Conservation (phyloP, 2,329 filamentous ascomycete species). For the Daldinia sp. region DNA sequence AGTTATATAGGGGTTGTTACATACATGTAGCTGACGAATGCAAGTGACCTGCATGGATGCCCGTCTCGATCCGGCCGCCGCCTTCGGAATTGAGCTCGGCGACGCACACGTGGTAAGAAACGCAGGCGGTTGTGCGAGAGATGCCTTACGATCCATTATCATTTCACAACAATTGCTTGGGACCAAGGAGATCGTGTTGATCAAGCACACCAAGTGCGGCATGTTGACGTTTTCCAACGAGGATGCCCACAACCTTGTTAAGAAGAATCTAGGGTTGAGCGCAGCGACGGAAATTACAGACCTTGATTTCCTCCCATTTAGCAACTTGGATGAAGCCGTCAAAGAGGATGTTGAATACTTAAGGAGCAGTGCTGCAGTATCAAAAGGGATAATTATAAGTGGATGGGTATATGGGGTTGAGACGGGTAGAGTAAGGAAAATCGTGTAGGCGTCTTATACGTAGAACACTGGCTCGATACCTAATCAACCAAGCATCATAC, state of each 20-base stretch:
- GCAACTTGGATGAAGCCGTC: conserved; percentile 70
- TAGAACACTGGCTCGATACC: too few species aligned
- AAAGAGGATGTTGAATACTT: conserved; percentile 71
- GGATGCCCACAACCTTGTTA: conserved; percentile 63
- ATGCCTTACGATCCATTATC: conserved; percentile 76
- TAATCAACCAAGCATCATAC: too few species aligned
- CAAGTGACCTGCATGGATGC: conserved; percentile 84
- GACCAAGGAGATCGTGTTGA: conserved; percentile 75
- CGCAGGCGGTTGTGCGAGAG: conserved; percentile 70
- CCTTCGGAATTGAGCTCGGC: conserved; percentile 75
- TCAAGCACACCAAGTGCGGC: conserved; percentile 79
- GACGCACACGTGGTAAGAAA: conserved; percentile 84
- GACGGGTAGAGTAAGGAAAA: conserved; percentile 67
- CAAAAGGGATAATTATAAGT: conserved; percentile 66
- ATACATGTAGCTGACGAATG: background rate
- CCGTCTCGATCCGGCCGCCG: conserved; percentile 71
- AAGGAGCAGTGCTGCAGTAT: conserved; percentile 65
- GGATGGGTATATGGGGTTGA: conserved; percentile 84
- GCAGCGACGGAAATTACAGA: conserved; percentile 55
- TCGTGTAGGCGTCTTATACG: conserved; percentile 52
- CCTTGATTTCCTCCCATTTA: conserved; percentile 72
- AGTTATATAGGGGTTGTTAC: background rate
- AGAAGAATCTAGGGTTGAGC: conserved; percentile 63
- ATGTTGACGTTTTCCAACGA: conserved; percentile 74
- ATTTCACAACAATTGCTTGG: conserved; percentile 83